Evolutionary conservation across 371 early-diverging fungal genomes (phyloP).

Genomic region (Zopfochytrium polystomum): DNA sequence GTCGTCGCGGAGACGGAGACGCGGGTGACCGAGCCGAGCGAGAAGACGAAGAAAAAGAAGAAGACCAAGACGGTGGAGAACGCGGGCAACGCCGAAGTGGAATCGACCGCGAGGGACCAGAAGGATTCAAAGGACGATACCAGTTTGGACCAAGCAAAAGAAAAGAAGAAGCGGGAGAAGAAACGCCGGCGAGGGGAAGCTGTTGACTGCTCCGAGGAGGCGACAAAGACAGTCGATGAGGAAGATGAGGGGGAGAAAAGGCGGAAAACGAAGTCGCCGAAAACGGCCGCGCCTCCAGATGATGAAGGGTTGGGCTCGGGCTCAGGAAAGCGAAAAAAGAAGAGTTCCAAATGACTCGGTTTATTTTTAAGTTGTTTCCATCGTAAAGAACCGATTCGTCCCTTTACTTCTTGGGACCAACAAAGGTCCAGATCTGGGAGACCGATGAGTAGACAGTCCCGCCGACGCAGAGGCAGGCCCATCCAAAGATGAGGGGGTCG

Average conservation of each 20-base stretch:
- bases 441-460: not conserved
- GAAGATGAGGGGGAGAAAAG: slow-evolving; percentile 37
- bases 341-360: not conserved
- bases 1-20: too few species aligned
- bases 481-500: slow-evolving; percentile 27
- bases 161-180: slow-evolving; percentile 19
- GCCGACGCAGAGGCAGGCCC: slow-evolving; percentile 10
- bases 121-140: too few species aligned
- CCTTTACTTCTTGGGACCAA: too few species aligned
- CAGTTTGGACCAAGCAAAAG: slow-evolving; percentile 1
- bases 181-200: slow-evolving; percentile 22
- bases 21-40: slow-evolving; percentile 12
- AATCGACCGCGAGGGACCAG: slow-evolving; percentile 28
- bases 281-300: too few species aligned
- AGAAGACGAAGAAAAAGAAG: slow-evolving; percentile 2
- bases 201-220: slow-evolving; percentile 23
- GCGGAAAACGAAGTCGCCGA: not conserved
- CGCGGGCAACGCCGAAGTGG: slow-evolving; percentile 35
- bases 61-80: slow-evolving; percentile 24
- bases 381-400: too few species aligned
- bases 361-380: not conserved
- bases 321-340: too few species aligned
- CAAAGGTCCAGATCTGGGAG: slow-evolving; percentile 11
- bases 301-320: too few species aligned
- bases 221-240: slow-evolving; percentile 39